Percentiles rank a stretch among this genome's conserved stretches.
phyloP scores from a whole-genome alignment of 2,329 filamentous ascomycete species.

The Ceratocystis harringtonii region DNA sequence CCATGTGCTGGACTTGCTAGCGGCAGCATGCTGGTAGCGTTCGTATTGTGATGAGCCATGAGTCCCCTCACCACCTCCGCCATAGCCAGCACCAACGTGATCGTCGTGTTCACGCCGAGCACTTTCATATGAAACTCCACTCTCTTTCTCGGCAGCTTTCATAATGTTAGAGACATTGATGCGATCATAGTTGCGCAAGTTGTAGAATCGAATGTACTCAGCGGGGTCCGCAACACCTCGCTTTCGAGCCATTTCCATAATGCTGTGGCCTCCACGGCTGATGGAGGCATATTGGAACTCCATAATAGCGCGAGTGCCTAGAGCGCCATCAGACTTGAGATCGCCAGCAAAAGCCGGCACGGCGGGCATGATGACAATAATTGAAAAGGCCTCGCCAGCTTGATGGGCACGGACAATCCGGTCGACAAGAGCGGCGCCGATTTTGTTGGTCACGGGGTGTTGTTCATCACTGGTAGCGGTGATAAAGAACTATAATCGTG shows the following conservation, averaged over 20 bases:
- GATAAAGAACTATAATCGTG: slow-evolving; percentile 55
- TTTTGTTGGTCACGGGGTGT: slow-evolving; percentile 58
- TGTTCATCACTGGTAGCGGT: slow-evolving; percentile 59
- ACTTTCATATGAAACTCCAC: slow-evolving; percentile 52
- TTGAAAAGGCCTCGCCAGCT: slow-evolving; percentile 51
- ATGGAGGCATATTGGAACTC: slow-evolving; percentile 75
- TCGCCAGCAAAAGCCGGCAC: slow-evolving; percentile 75
- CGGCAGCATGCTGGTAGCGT: slow-evolving; percentile 55
- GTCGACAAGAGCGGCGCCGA: slow-evolving; percentile 65
- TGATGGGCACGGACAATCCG: slow-evolving; percentile 57
- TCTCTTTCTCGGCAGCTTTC: slow-evolving; percentile 42
- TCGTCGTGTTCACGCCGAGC: slow-evolving; percentile 51
- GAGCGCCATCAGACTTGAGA: slow-evolving; percentile 52
- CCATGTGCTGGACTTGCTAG: slow-evolving; percentile 28
- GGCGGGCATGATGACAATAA: slow-evolving; percentile 64
- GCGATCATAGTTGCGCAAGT: slow-evolving; percentile 69
- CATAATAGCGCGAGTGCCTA: slow-evolving; percentile 74
- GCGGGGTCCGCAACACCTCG: slow-evolving; percentile 55
- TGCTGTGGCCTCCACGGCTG: slow-evolving; percentile 59
- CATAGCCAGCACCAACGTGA: slow-evolving; percentile 34
- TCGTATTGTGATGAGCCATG: slow-evolving; percentile 38
- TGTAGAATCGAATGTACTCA: slow-evolving; percentile 71
- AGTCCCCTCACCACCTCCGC: slow-evolving; percentile 24
- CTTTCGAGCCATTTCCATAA: slow-evolving; percentile 54
- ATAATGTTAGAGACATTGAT: slow-evolving; percentile 56